phyloP scores from a whole-genome alignment of 495 filamentous ascomycete species.

The Bryoglossum gracile region DNA sequence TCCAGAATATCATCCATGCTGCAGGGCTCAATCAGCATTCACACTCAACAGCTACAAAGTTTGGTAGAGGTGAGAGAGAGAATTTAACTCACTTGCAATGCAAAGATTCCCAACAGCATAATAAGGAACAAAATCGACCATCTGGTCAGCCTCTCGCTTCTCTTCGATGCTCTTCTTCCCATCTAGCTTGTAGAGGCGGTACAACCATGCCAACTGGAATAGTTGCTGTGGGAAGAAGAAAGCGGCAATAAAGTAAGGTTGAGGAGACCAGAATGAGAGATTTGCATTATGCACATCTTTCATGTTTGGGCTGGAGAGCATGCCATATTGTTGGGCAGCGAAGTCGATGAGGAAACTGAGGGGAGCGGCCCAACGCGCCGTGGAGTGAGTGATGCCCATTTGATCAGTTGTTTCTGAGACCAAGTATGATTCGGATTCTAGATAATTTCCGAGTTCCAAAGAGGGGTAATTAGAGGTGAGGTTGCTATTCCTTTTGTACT shows the following conservation, averaged over 20 bases:
- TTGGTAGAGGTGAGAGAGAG: conserved; percentile 5
- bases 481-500: background rate
- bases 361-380: conserved; percentile 37
- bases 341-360: conserved; percentile 41
- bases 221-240: conserved; percentile 51
- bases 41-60: background rate
- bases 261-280: conserved; percentile 43
- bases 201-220: conserved; percentile 45
- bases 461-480: too few relatives aligned
- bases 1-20: conserved; percentile 55
- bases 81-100: conserved; percentile 42
- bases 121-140: conserved; percentile 38
- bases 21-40: background rate
- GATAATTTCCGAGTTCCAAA: too few relatives aligned
- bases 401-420: background rate
- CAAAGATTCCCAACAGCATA: conserved; percentile 44
- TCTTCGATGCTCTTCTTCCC: conserved; percentile 25
- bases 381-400: conserved; percentile 34
- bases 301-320: conserved; percentile 41
- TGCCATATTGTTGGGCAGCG: conserved; percentile 41
- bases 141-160: conserved; percentile 19
- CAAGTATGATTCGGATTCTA: background rate
- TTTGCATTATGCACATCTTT: conserved; percentile 43
- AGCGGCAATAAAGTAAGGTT: conserved; percentile 44
- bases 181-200: conserved; percentile 38